Evolutionary conservation across 2,329 filamentous ascomycete species (phyloP), one percentile per base, ranked within the genome.

Genomic region (Phoma sp.): DNA sequence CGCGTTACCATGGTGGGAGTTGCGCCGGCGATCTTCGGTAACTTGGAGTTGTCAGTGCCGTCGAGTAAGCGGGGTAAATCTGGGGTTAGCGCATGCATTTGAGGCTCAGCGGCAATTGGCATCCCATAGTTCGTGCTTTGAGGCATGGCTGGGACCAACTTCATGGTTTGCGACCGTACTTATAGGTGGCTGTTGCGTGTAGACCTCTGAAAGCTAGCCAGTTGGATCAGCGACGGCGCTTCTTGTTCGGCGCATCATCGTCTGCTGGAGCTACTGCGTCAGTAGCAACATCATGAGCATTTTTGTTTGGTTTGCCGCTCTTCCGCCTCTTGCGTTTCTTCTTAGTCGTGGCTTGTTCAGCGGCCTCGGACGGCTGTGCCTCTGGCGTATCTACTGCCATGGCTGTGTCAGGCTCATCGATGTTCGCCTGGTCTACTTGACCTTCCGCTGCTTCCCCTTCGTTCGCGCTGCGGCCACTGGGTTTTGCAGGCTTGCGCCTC

Each of bases 251-350:
- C 7, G 61, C 56, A 18, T 48, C 29, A 14, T 46, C 43, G 21
- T 42, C 45, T 34, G 32, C 28, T 37, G 40, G 53, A 40, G 50
- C 46, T 33, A 26, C 49, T 40, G 38, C 43, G 11, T 58, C 42
- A 51, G 48, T 46, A 36, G 59, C 53, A 10, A 10, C 17, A 46
- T 55, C 32, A 7, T 57, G 54, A 32, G 15, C 32, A 5, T 40
- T 11, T 3, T 43, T 25, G 11, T 34, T 38, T 5, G 49, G 42
- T 34, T 61, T 65, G 20, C 55, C 45, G 18, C 37, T 45, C 38
- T 63, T 68, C 34, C 59, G 38, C 43, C 60, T 65, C 34, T 65
- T 66, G 36, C 63, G 65, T 39, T 66, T 69, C 32, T 56, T 61
- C 32, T 68, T 67, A 39, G 30, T 53, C 21, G 49, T 56, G n/a